These are phyloP conservation scores for Penicillium parvum DNA, from an alignment of 495 filamentous ascomycete species.

Conservation along the genomic window DNA sequence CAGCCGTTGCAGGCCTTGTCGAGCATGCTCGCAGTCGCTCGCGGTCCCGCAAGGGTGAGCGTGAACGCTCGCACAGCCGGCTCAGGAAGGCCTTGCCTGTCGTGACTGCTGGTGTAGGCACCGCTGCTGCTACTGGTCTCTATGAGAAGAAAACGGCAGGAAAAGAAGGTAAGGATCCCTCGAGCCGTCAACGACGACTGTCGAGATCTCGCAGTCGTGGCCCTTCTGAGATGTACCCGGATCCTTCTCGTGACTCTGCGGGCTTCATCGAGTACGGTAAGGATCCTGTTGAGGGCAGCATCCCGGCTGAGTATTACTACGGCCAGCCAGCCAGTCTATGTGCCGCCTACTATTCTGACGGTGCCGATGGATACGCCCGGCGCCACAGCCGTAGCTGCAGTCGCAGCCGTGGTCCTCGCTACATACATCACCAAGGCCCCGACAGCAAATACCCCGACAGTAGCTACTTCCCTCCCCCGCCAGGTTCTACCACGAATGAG, in stretches of 20 bases:
- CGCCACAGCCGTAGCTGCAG: slow-evolving; percentile 24
- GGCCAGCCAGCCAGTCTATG: slow-evolving; percentile 39
- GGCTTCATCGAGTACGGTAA: slow-evolving; percentile 81
- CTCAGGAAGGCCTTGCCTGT: slow-evolving; percentile 59
- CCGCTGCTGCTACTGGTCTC: slow-evolving; percentile 72
- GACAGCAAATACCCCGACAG: slow-evolving; percentile 40
- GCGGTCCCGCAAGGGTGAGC: slow-evolving; percentile 48
- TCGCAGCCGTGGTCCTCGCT: slow-evolving; percentile 36
- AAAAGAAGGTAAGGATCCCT: slow-evolving; percentile 50
- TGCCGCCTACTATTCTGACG: slow-evolving; percentile 40
- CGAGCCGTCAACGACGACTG: slow-evolving; percentile 44
- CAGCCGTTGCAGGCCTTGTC: slow-evolving; percentile 70
- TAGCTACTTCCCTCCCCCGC: slow-evolving; percentile 43
- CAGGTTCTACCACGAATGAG: slow-evolving; percentile 31
- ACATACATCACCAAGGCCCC: slow-evolving; percentile 13
- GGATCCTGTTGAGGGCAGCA: slow-evolving; percentile 54
- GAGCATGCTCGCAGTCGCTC: slow-evolving; percentile 73
- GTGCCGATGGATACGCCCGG: slow-evolving; percentile 30
- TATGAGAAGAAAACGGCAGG: slow-evolving; percentile 75
- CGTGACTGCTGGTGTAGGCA: slow-evolving; percentile 70
- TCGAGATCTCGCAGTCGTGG: slow-evolving; percentile 55
- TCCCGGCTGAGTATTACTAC: slow-evolving; percentile 47
- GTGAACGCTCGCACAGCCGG: slow-evolving; percentile 55
- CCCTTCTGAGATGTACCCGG: slow-evolving; percentile 49
- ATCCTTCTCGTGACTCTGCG: slow-evolving; percentile 53